Evolutionary conservation across 495 filamentous ascomycete genomes (phyloP), one percentile per base, ranked within the genome.

Genomic region (Neurospora sp.): DNA sequence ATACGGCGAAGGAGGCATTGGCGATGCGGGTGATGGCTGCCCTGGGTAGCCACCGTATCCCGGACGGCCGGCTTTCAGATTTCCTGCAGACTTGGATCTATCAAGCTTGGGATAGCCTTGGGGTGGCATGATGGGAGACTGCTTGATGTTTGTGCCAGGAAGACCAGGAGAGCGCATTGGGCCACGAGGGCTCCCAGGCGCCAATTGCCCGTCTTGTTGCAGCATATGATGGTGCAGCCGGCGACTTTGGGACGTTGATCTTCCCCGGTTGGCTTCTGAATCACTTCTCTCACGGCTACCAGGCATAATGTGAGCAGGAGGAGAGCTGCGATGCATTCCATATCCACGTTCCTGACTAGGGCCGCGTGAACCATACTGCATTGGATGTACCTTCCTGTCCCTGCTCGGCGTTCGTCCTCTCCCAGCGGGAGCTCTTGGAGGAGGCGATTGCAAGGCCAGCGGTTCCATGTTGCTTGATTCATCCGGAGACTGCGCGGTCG

Each of bases 271-370:
- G 1, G 87, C 84, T 68, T 91, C 89, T 0, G 91, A 91, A 69
- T 84, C 86, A 59, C 90, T 91, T 35, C 89, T 85, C 69, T 90
- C 88, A 39, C 89, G 81, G 39, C 86, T 86, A 4, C 82, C 73
- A 12, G 77, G 76, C 18, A 79, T 77, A 44, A 76, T 77, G 16
- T 79, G 76, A 18, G 65, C 73, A 14, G 77, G 77, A 31, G 74
- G 77, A 27, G 75, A 81, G 46, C 70, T 77, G 41, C 68, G 44
- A 70, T 75, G 71, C 27, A 41, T 69, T 20, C 71, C 74, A 40
- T 75, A 76, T 27, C 74, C 74, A 18, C 74, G 72, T 38, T 84
- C 85, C 16, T 82, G 81, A 48, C 81, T 83, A 0, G 81, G 80
- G n/a, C 77, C 78, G 2, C 81, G 81, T 53, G 83, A 80, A 35